Base-by-base conservation (phyloP, 164 flowering plant species). In the Kalanchoe fedtschenkoi region DNA sequence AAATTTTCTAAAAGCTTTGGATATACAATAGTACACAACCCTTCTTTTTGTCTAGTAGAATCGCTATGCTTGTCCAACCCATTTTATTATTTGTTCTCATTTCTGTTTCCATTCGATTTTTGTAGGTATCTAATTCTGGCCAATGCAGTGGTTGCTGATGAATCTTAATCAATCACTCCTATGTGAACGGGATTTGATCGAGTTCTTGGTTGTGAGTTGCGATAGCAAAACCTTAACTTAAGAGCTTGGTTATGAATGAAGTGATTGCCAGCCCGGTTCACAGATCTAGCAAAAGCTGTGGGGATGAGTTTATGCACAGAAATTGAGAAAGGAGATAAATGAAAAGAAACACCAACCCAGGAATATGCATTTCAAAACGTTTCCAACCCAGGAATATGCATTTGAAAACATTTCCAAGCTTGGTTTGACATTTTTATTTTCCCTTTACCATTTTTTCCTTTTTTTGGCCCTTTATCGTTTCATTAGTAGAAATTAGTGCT, bases 1-100 rank as follows among this genome's bases (percentile, higher is more conserved):
- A 59, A 71, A 69, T 88, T 86, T 83, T 83, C 83, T 77, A 77
- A 86, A 85, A 86, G 80, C 81, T 74, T 76, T 72, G 81, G 81
- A 80, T 80, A 77, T 82, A 72, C 85, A 74, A 70, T 61, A 65
- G 58, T 39, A 61, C 71, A 67, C 55, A 58, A 10, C 46, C 62
- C 60, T 60, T 70, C 51, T 75, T 74, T 79, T 76, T 75, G 57
- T 71, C 76, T 8, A 47, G 28, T 47, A 47, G 54, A 74, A 77
- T 81, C 80, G 79, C 79, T n/a, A 80, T 57, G 75, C 32, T 42
- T 58, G 46, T 68, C 19, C 5, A 3, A 5, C 11, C 1, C 28
- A 19, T 26, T 11, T 24, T 51, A n/a, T 51, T 51, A 4, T 32
- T 11, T 51, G 14, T 11, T 51, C 1, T 26, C 11, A 51, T 9